Percentiles rank a stretch among this genome's conserved stretches.
These are phyloP conservation scores for Penicillium lividum DNA, from an alignment of 495 filamentous ascomycete genomes.

Conservation along the genomic window DNA sequence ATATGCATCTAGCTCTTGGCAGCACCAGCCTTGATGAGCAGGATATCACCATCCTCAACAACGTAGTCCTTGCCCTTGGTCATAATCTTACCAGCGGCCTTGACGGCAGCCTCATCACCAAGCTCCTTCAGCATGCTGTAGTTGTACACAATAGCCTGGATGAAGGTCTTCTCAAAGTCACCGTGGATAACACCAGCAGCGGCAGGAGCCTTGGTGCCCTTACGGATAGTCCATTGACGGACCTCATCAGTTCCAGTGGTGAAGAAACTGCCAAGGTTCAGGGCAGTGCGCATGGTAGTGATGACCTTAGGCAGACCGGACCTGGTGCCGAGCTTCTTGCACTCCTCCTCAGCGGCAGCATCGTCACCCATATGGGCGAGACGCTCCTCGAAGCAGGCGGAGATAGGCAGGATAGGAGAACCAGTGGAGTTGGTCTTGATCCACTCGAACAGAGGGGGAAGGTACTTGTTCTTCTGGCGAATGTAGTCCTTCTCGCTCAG, in stretches of 20 bases:
- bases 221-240: constrained; percentile 96
- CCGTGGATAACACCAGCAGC: constrained; percentile 98
- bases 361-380: constrained; percentile 77
- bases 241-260: constrained; percentile 97
- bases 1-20: constrained; percentile 65
- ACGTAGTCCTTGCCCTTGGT: constrained; percentile 99
- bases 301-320: constrained; percentile 92
- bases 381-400: constrained; percentile 88
- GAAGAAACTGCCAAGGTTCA: constrained; percentile 94
- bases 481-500: constrained; percentile 96
- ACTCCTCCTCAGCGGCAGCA: constrained; percentile 79
- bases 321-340: constrained; percentile 83
- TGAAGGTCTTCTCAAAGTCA: constrained; percentile 99
- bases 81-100: constrained; percentile 92
- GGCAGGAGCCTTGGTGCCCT: constrained; percentile 93
- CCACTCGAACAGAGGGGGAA: constrained; percentile 89
- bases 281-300: constrained; percentile 86
- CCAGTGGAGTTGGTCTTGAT: constrained; percentile 85
- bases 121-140: constrained; percentile 75
- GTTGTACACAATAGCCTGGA: constrained; percentile 91
- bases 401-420: constrained; percentile 90
- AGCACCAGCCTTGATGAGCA: constrained; percentile 94
- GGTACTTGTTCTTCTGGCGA: constrained; percentile 99
- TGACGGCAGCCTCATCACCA: constrained; percentile 85
- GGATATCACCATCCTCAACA: constrained; percentile 53